phyloP scores from a whole-genome alignment of 1,284 basidiomycete genomes.

The Fomes fomentarius region DNA sequence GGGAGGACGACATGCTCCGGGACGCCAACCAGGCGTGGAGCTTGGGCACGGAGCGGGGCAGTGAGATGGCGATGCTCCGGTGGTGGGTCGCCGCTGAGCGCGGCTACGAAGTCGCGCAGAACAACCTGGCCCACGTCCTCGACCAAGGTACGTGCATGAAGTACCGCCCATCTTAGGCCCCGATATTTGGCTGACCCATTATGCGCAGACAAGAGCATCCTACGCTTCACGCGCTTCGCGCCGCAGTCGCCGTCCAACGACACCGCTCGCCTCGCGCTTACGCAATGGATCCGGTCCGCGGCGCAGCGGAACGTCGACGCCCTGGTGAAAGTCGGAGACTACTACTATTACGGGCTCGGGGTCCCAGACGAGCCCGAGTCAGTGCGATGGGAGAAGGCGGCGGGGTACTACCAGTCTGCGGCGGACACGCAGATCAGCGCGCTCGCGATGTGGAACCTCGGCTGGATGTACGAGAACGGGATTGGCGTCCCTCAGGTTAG shows the following conservation, averaged over 20 bases:
- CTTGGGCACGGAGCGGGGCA: slow-evolving; percentile 66
- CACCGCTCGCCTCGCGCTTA: slow-evolving; percentile 82
- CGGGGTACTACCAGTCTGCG: slow-evolving; percentile 91
- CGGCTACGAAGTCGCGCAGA: slow-evolving; percentile 92
- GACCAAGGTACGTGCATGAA: slow-evolving; percentile 82
- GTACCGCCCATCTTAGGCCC: too few relatives aligned
- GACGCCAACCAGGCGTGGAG: slow-evolving; percentile 86
- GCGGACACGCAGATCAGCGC: slow-evolving; percentile 91
- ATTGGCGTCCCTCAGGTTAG: slow-evolving; percentile 83
- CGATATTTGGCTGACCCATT: too few relatives aligned
- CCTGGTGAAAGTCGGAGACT: slow-evolving; percentile 95
- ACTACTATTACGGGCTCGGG: slow-evolving; percentile 90
- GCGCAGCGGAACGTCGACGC: slow-evolving; percentile 94
- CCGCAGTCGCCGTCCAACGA: slow-evolving; percentile 73
- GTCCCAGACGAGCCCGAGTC: slow-evolving; percentile 64
- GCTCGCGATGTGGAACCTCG: slow-evolving; percentile 97
- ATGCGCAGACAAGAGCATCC: slow-evolving; percentile 69
- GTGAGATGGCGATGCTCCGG: slow-evolving; percentile 80
- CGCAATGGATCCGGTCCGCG: slow-evolving; percentile 94
- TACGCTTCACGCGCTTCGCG: slow-evolving; percentile 71
- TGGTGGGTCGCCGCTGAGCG: slow-evolving; percentile 96
- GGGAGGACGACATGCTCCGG: slow-evolving; percentile 83
- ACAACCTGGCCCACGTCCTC: slow-evolving; percentile 92
- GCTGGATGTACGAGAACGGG: slow-evolving; percentile 99
- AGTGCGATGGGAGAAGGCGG: slow-evolving; percentile 82